Base-by-base conservation (phyloP, 176 grass and related monocot species). In the Bromus sterilis region DNA sequence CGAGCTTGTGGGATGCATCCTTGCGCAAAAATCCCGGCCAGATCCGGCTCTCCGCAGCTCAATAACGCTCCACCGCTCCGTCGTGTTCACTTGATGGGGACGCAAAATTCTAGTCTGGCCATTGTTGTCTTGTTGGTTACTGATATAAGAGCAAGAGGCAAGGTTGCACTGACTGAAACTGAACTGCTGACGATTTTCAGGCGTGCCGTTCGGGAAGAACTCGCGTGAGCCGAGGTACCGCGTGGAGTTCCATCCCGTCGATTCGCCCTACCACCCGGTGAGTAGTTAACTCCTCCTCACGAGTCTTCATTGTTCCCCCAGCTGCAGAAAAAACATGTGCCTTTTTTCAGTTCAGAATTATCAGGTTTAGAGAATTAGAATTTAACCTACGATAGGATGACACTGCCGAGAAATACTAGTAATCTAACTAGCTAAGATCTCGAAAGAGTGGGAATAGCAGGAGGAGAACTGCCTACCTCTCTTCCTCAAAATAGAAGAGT, bases 201-300 rank as follows among this genome's bases (percentile, higher is more conserved):
- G 88, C 61, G 79, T 86, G 37, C 74, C 79, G 4, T 87, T 87
- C 60, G 81, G 76, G 18, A 86, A 72, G 71, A 91, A 59, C 69
- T 66, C 62, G 8, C 85, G 79, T 0, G 81, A 91, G 71, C 77
- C 53, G 8, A 71, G 79, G 72, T 86, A 90, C 74, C 79, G 20
- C 4, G 88, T 82, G 8, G 83, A 82, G 23, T 86, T 82, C 46
- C 88, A 90, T 8, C 9, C 78, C 1, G 20, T 28, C 14, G 83
- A 90, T n/a, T 78, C 46, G 11, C 88, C 74, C 0, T 90, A 74
- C 53, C 66, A 82, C 39, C 88, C 66, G 0, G 83, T 90, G 82
- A 49, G 74, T 78, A 7, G 48, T 53, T 21, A 0, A 1, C 56
- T 24, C 11, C 56, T 24, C 11, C 6, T 40, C 15, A 28, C 12